phyloP scores from a whole-genome alignment of 129 eudicot genomes.

The Sambucus nigra region DNA sequence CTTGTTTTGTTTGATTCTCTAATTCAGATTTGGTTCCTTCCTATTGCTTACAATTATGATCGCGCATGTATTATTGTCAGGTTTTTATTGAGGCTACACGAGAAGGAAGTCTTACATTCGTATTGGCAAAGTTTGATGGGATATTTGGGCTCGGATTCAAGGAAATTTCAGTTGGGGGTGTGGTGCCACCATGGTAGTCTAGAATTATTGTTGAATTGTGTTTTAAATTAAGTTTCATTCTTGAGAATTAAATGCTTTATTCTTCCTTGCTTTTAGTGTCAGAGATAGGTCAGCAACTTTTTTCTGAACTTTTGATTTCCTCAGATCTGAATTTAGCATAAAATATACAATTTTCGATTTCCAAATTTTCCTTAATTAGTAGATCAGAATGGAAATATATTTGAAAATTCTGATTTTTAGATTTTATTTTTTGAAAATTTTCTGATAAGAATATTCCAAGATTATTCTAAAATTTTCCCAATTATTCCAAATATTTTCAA shows the following conservation, averaged over 20 bases:
- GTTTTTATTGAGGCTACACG: conserved; percentile 42
- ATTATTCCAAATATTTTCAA: too few species aligned
- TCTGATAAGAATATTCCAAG: too few species aligned
- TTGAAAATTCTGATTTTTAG: too few species aligned
- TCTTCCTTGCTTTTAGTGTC: neutral
- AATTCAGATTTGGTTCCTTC: neutral
- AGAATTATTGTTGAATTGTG: neutral
- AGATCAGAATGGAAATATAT: too few species aligned
- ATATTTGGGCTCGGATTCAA: conserved; percentile 50
- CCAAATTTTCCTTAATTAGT: too few species aligned
- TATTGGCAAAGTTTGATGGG: conserved; percentile 45
- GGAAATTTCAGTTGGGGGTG: conserved; percentile 13
- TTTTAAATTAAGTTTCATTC: neutral
- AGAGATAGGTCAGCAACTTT: neutral
- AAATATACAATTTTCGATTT: too few species aligned
- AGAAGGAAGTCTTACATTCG: conserved; percentile 34
- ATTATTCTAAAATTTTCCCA: too few species aligned
- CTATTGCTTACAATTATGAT: neutral
- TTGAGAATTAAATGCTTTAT: neutral
- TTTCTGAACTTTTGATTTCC: too few species aligned
- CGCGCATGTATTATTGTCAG: too few species aligned
- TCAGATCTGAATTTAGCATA: too few species aligned
- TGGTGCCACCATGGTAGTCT: conserved; percentile 5
- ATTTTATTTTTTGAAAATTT: too few species aligned
- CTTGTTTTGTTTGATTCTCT: neutral